Percentiles rank a stretch among this genome's conserved stretches.
These are phyloP conservation scores for Caryopteris hybrid DNA, from an alignment of 305 asterid genomes.

Conservation along the genomic window DNA sequence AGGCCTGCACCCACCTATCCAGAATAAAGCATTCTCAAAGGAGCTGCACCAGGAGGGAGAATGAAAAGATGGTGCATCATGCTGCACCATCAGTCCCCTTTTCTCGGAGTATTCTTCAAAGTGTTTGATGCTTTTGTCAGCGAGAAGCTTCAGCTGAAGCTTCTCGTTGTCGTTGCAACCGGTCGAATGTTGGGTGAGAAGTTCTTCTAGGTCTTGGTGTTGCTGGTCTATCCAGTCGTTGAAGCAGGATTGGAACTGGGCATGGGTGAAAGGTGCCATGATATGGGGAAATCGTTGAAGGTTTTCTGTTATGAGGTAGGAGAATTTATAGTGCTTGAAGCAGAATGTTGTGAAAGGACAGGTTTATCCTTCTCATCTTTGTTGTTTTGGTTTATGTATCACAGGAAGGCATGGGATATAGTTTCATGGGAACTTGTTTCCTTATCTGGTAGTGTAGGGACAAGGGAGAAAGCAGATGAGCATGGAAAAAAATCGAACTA, in stretches of 20 bases:
- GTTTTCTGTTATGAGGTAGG: background rate
- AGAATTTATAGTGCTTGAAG: background rate
- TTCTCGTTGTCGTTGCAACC: background rate
- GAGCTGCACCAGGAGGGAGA: slow-evolving; percentile 31
- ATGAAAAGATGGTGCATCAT: slow-evolving; percentile 17
- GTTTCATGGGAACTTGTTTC: background rate
- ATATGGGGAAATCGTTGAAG: background rate
- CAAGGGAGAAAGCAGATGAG: background rate
- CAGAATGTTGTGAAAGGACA: background rate
- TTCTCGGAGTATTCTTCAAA: slow-evolving; percentile 22
- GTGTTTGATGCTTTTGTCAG: slow-evolving; percentile 24
- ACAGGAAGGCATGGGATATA: background rate
- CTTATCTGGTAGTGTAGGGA: background rate
- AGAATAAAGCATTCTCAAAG: slow-evolving; percentile 31
- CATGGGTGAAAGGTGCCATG: slow-evolving; percentile 17
- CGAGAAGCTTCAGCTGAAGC: slow-evolving; percentile 16
- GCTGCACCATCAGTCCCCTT: slow-evolving; percentile 20
- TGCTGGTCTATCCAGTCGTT: slow-evolving; percentile 30
- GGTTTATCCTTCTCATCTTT: background rate
- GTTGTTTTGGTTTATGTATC: background rate
- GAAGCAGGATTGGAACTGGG: slow-evolving; percentile 23
- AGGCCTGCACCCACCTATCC: slow-evolving; percentile 43
- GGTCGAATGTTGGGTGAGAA: background rate
- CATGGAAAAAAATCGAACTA: no score
- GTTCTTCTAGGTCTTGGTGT: slow-evolving; percentile 23